Conservation (phyloP, 257 asterid species). For the Nicotiana knightiana region DNA sequence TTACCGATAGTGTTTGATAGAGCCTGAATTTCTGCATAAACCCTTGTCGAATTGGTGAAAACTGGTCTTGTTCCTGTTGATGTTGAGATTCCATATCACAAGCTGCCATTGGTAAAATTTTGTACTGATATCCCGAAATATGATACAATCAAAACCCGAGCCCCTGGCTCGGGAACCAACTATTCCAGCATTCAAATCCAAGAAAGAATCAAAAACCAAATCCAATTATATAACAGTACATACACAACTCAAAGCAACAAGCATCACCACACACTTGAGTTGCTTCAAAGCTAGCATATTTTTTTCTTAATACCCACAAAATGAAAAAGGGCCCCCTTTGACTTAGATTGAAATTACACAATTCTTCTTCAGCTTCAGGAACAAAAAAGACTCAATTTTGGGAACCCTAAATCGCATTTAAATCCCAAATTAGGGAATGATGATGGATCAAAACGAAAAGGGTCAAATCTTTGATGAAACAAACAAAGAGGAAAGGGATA, state of each 20-base stretch:
- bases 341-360: neutral
- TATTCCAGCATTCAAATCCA: constrained; percentile 63
- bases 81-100: constrained; percentile 17
- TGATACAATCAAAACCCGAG: constrained; percentile 52
- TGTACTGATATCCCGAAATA: constrained; percentile 13
- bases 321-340: neutral
- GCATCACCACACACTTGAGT: constrained; percentile 34
- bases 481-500: neutral
- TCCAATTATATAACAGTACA: constrained; percentile 27
- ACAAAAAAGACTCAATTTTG: neutral
- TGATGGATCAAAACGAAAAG: constrained; percentile 4
- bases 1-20: constrained; percentile 88
- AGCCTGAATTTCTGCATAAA: constrained; percentile 91
- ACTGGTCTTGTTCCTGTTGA: constrained; percentile 28
- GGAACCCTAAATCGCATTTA: neutral
- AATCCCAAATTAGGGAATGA: neutral
- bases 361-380: neutral
- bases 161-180: constrained; percentile 88
- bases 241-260: constrained; percentile 1
- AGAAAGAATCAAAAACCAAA: constrained; percentile 14
- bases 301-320: neutral
- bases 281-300: constrained; percentile 60
- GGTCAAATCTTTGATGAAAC: constrained; percentile 1
- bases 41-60: constrained; percentile 38
- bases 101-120: constrained; percentile 31